Conservation (phyloP, 1,284 basidiomycete genomes). For the Ustilago loliicola region DNA sequence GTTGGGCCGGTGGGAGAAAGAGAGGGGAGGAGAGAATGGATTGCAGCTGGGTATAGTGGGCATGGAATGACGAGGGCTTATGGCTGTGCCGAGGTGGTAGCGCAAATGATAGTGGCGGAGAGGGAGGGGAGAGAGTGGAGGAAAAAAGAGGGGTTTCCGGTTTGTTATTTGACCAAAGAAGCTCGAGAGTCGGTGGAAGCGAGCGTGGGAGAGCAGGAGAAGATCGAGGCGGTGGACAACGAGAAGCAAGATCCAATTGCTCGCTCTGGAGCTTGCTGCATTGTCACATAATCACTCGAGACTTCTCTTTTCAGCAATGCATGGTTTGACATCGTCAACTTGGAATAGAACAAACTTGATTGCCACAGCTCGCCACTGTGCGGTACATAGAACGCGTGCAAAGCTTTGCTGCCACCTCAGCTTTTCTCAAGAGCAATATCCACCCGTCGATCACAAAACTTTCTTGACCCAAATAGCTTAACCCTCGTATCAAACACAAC, state of each 20-base stretch:
- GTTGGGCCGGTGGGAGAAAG: constrained; percentile 71
- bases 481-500: no score
- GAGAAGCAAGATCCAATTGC: neutral
- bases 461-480: no score
- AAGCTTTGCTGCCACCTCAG: no score
- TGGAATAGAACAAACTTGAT: no score
- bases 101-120: constrained; percentile 77
- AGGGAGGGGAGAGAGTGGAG: constrained; percentile 74
- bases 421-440: no score
- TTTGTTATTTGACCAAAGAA: constrained; percentile 33
- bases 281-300: no score
- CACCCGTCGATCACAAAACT: no score
- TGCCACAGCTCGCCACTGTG: no score
- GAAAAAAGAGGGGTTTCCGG: constrained; percentile 75
- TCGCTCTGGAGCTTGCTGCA: no score
- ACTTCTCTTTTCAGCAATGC: no score
- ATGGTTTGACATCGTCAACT: no score
- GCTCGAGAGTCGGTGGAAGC: neutral
- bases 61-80: constrained; percentile 83
- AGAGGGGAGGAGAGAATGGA: constrained; percentile 75
- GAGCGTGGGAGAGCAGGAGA: neutral
- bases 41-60: constrained; percentile 81
- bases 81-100: constrained; percentile 77
- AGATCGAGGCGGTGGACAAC: neutral
- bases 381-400: no score